A percentile compares a stretch with the other conserved stretches of the same genome.
Evolutionary conservation across 1,139 yeast species (phyloP).

Genomic region (Wickerhamomyces sp.): DNA sequence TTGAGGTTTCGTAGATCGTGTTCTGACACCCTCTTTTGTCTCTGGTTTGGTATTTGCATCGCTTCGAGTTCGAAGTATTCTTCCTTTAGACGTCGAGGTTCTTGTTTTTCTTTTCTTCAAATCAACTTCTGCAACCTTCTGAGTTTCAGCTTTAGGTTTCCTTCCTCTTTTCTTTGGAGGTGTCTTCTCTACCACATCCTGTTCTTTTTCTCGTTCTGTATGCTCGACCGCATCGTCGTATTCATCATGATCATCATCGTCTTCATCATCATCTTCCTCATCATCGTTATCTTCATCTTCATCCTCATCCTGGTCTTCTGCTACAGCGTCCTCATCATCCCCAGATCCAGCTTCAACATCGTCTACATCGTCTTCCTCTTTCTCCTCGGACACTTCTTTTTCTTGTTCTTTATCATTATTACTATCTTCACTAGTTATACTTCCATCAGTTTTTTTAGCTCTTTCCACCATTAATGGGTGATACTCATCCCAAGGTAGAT

Average conservation of each 20-base stretch:
- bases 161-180: slow-evolving; percentile 9
- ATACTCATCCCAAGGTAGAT: slow-evolving; percentile 40
- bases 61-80: no score
- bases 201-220: slow-evolving; percentile 16
- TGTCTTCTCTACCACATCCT: slow-evolving; percentile 7
- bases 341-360: slow-evolving; percentile 4
- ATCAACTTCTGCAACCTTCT: slow-evolving; percentile 4
- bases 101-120: slow-evolving; percentile 4
- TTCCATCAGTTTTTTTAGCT: slow-evolving; percentile 27
- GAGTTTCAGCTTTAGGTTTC: slow-evolving; percentile 1
- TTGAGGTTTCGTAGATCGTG: slow-evolving; percentile 4
- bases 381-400: slow-evolving; percentile 9
- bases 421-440: neutral
- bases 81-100: slow-evolving; percentile 5
- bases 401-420: slow-evolving; percentile 26
- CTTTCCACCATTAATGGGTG: slow-evolving; percentile 37
- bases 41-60: neutral
- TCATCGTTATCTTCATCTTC: slow-evolving; percentile 8
- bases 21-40: slow-evolving; percentile 1
- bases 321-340: slow-evolving; percentile 3
- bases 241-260: slow-evolving; percentile 14
- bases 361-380: slow-evolving; percentile 5
- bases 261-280: slow-evolving; percentile 9
- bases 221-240: slow-evolving; percentile 18
- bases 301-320: slow-evolving; percentile 5